phyloP scores from a whole-genome alignment of 495 filamentous ascomycete species.

The Hypoxylon crocopeplum region DNA sequence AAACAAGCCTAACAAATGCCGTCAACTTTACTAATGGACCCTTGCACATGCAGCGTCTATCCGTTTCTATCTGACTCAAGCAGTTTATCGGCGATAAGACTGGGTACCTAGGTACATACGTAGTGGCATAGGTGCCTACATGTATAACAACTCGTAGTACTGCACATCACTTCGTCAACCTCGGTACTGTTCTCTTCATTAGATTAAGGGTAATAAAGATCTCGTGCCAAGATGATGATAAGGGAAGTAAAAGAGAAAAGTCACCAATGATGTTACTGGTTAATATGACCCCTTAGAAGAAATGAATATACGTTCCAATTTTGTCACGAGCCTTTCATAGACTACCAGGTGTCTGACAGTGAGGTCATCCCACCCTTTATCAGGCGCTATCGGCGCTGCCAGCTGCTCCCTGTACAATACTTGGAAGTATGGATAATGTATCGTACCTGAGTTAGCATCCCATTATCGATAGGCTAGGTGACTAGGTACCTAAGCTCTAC shows the following conservation, averaged over 20 bases:
- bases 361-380: constrained; percentile 37
- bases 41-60: constrained; percentile 9
- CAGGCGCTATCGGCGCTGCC: constrained; percentile 35
- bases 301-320: background rate
- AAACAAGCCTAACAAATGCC: background rate
- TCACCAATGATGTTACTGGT: constrained; percentile 4
- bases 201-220: too few species aligned
- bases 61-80: constrained; percentile 12
- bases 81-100: constrained; percentile 29
- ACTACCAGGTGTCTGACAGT: constrained; percentile 33
- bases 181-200: too few species aligned
- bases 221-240: constrained; percentile 13
- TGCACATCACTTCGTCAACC: too few species aligned
- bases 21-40: constrained; percentile 4
- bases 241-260: constrained; percentile 1
- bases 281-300: constrained; percentile 13
- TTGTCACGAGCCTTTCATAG: constrained; percentile 31
- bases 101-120: background rate
- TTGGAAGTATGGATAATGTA: constrained; percentile 1
- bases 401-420: too few species aligned
- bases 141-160: too few species aligned
- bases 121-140: constrained; percentile 19
- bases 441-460: constrained; percentile 6
- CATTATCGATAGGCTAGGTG: constrained; percentile 28
- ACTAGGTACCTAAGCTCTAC: background rate